Evolutionary conservation across 371 early-diverging fungal species (phyloP).

Genomic region (Mucor racemosus): DNA sequence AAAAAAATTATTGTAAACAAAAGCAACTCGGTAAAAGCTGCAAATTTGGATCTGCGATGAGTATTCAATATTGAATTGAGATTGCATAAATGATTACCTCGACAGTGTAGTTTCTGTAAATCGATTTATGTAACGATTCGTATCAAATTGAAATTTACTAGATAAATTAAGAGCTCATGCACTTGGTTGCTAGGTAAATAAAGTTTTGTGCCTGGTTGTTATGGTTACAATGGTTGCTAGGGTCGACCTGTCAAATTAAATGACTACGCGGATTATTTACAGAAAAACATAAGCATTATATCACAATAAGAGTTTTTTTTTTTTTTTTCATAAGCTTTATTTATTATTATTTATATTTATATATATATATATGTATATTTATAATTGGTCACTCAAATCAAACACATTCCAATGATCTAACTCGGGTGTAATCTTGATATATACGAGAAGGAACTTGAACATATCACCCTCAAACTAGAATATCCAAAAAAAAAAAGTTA

Average conservation of each 20-base stretch:
- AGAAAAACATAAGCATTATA: background rate
- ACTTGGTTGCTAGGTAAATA: too few relatives aligned
- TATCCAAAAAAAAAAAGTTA: background rate
- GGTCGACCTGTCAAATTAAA: background rate
- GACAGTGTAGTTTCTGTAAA: too few relatives aligned
- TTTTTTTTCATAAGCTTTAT: background rate
- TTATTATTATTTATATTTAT: background rate
- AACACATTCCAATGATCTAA: conserved; percentile 12
- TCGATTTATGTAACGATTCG: too few relatives aligned
- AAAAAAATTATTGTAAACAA: background rate
- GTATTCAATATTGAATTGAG: background rate
- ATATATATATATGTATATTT: background rate
- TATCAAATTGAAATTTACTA: too few relatives aligned
- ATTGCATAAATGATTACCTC: background rate
- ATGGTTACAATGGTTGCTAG: background rate
- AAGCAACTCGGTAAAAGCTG: background rate
- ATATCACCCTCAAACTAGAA: conserved; percentile 18
- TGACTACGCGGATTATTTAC: background rate
- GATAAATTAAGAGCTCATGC: too few relatives aligned
- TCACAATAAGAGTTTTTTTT: background rate
- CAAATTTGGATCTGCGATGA: conserved; percentile 1
- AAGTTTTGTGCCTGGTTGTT: background rate
- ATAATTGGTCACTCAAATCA: background rate
- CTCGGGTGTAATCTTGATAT: conserved; percentile 30
- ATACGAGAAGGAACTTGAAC: conserved; percentile 26